These are phyloP conservation scores for Diaporthe capsici DNA, from an alignment of 2,329 filamentous ascomycete genomes.

Conservation along the genomic window DNA sequence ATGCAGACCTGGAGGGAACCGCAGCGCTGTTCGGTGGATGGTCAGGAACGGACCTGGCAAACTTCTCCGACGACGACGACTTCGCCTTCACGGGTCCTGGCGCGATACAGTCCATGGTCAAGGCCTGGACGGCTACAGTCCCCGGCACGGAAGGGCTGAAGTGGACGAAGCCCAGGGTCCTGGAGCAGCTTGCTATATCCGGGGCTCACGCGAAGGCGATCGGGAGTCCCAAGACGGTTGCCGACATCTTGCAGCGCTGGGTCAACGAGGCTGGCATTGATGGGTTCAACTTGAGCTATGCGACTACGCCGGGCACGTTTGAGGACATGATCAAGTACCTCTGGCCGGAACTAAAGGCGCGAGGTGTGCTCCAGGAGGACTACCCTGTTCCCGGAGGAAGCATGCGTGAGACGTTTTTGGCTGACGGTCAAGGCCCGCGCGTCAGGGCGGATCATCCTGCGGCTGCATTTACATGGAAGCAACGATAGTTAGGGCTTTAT, in stretches of 20 bases:
- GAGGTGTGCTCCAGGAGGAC: constrained; percentile 40
- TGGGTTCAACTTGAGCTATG: constrained; percentile 42
- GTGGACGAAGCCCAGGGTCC: constrained; percentile 34
- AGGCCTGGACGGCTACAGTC: constrained; percentile 22
- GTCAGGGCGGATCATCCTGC: constrained; percentile 16
- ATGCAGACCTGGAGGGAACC: constrained; percentile 33
- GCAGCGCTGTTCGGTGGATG: constrained; percentile 32
- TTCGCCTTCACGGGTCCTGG: constrained; percentile 23
- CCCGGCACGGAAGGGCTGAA: constrained; percentile 28
- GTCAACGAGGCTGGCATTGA: constrained; percentile 41
- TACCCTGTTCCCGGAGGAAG: constrained; percentile 44
- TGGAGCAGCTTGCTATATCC: constrained; percentile 22
- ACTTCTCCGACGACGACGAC: constrained; percentile 35
- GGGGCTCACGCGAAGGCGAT: constrained; percentile 26
- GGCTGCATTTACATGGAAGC: neutral
- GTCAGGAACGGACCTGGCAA: constrained; percentile 31
- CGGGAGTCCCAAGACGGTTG: constrained; percentile 37
- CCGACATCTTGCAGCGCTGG: constrained; percentile 40
- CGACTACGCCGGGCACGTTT: constrained; percentile 36
- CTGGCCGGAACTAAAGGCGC: constrained; percentile 46
- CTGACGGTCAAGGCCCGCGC: constrained; percentile 10
- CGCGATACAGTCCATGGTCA: constrained; percentile 33
- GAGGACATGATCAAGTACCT: constrained; percentile 41
- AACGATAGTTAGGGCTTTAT: too few relatives aligned
- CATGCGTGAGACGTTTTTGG: constrained; percentile 25